Base-by-base conservation (phyloP, 2,329 filamentous ascomycete genomes). In the Paraconiothyrium brasiliense region DNA sequence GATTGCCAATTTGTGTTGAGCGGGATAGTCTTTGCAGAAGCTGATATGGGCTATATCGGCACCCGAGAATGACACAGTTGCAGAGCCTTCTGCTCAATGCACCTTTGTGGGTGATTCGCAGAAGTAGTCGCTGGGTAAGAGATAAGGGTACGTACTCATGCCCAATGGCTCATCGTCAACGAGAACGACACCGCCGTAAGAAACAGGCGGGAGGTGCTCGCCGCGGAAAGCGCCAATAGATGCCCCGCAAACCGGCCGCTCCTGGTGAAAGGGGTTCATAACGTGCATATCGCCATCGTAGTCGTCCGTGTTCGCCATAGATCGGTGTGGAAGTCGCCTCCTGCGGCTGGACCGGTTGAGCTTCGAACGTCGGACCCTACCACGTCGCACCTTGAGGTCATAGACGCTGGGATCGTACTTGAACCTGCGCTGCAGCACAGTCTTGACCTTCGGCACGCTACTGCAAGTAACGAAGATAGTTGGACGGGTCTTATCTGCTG, bases 191-290 rank as follows among this genome's bases (percentile, higher is more conserved):
- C 94, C 94, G 13, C 94, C 94, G 68, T 97, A 93, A 35, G 93
- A 96, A 3, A 97, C 94, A 1, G 94, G 93, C 6, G 94, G 93
- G 2, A 97, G 83, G 73, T 97, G 94, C 48, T 92, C 89, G 66
- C 93, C 88, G 54, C 92, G 89, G 84, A 92, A 97, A 0, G 94
- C 94, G 7, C 94, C 94, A 61, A 98, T 97, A 47, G 93, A 97
- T 8, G 94, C 94, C 1, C 94, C 94, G 68, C 94, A 97, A 0
- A 87, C 80, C 0, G 94, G 94, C 24, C 86, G 86, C 69, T 89
- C 84, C 76, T 98, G 94, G 73, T 92, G 94, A 61, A 88, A 89
- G 0, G 89, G 88, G 71, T 96, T 97, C 68, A 83, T 82, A 6
- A 84, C 83, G 10, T 73, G 68, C 58, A 80, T 73, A 11, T 81